These are phyloP conservation scores for Nymphaea colorata DNA, from an alignment of 164 flowering plant genomes.

Conservation along the genomic window DNA sequence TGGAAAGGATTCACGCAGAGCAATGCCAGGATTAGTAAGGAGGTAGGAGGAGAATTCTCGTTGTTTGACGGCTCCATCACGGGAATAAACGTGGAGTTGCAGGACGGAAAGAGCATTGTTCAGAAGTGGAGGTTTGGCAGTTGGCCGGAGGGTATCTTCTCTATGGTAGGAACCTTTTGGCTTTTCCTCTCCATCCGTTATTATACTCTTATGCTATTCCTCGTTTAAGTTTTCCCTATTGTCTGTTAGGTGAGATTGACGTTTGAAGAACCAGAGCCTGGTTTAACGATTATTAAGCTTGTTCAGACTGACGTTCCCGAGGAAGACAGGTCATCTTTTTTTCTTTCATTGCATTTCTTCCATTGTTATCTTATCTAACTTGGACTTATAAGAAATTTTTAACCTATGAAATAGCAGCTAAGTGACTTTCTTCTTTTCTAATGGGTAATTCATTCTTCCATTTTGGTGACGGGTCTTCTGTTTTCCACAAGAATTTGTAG, in stretches of 20 bases:
- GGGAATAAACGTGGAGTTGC: conserved; percentile 72
- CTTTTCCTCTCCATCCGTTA: neutral
- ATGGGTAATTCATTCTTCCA: too few species aligned
- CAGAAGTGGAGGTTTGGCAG: conserved; percentile 93
- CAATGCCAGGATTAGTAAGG: conserved; percentile 88
- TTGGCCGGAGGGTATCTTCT: conserved; percentile 83
- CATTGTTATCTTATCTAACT: neutral
- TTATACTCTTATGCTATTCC: neutral
- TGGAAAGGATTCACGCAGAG: conserved; percentile 99
- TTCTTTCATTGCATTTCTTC: neutral
- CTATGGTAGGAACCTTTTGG: conserved; percentile 35
- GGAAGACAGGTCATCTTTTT: conserved; percentile 68
- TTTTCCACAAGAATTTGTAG: too few species aligned
- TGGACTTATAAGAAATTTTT: too few species aligned
- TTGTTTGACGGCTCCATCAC: conserved; percentile 88
- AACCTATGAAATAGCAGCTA: too few species aligned
- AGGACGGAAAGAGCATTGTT: conserved; percentile 80
- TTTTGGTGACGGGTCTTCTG: too few species aligned
- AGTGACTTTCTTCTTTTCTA: too few species aligned
- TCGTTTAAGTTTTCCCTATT: neutral
- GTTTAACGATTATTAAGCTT: conserved; percentile 48
- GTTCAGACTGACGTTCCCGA: conserved; percentile 72
- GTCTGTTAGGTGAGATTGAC: conserved; percentile 42
- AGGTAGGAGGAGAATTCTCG: conserved; percentile 76
- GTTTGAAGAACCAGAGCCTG: conserved; percentile 77